Evolutionary conservation across 1,284 basidiomycete species (phyloP).

Genomic region (Ustilago bromivora): DNA sequence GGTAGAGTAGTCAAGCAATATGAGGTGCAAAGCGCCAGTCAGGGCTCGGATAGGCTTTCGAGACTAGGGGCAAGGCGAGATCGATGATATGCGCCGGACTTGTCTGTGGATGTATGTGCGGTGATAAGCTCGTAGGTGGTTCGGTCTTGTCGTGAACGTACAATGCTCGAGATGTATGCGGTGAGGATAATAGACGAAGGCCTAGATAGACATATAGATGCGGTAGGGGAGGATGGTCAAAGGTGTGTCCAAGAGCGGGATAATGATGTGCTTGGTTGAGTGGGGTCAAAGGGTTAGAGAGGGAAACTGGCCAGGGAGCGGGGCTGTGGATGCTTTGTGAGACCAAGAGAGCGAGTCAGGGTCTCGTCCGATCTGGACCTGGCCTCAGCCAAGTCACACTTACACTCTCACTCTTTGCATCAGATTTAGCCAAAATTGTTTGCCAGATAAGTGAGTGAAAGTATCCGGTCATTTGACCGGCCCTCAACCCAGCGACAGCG

Average conservation of each 20-base stretch:
- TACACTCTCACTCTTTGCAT: not conserved
- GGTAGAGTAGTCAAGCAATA: not conserved
- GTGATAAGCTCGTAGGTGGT: not conserved
- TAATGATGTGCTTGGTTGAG: not conserved
- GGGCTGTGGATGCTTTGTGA: conserved; percentile 4
- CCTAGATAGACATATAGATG: not conserved
- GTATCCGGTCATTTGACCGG: conserved; percentile 8
- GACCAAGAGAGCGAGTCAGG: conserved; percentile 16
- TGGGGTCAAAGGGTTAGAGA: not conserved
- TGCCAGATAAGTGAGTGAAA: not conserved
- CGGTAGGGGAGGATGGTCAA: not conserved
- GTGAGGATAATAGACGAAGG: not conserved
- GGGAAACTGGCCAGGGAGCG: conserved; percentile 1
- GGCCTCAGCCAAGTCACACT: not conserved
- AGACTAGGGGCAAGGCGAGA: not conserved
- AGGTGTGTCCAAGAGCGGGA: not conserved
- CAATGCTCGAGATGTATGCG: not conserved
- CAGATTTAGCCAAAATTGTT: not conserved
- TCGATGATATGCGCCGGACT: not conserved
- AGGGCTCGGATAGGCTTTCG: not conserved
- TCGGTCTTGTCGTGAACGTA: not conserved
- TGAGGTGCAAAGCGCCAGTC: not conserved
- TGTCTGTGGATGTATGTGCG: conserved; percentile 1
- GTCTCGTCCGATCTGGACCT: conserved; percentile 17
- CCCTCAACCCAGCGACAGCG: not conserved